Base-by-base conservation (phyloP, 1,139 yeast genomes). In the Geotrichum aggregatum region DNA sequence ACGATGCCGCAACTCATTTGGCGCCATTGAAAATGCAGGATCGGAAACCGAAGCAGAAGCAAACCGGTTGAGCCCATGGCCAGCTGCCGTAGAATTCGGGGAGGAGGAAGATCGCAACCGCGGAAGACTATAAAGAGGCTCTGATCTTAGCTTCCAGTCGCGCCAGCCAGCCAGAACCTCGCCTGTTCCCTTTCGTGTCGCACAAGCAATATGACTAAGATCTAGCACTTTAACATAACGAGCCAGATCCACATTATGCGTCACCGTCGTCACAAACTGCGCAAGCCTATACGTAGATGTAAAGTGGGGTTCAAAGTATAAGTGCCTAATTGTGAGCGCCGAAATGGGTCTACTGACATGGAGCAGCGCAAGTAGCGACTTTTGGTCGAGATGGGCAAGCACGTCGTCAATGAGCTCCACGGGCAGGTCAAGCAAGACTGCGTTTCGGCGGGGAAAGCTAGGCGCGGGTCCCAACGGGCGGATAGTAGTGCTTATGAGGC, bases 131-230 rank as follows among this genome's bases (percentile, higher is more conserved):
- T 34, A 85, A 28, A 85, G 66, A 1, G 91, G 87, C 65, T 84
- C 88, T 45, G 77, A 78, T 56, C 84, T 76, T 60, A 77, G 83
- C 61, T 86, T 83, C 95, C 95, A 86, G 66, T 87, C 96, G 63
- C 95, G 76, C 96, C 96, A 87, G 13, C 92, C 85, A 0, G 95
- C 66, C 40, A 60, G 50, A 13, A 66, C 68, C 13, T 56, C 60
- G 26, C 62, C 63, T 6, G 66, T 70, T 34, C 83, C 84, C 11
- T 64, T 80, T 63, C 72, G 66, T 8, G 41, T 18, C 10, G 41
- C 40, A 3, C 28, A 34, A 6, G 50, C 44, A 66, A 76, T 58
- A 6, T 70, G 67, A 0, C 89, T 81, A 30, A 87, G 66, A 62
- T 87, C 87, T 41, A 87, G 65, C 0, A 64, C 57, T 58, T 74